Evolutionary conservation across 2,329 filamentous ascomycete genomes (phyloP).

Genomic region (Lizonia empirigonia): DNA sequence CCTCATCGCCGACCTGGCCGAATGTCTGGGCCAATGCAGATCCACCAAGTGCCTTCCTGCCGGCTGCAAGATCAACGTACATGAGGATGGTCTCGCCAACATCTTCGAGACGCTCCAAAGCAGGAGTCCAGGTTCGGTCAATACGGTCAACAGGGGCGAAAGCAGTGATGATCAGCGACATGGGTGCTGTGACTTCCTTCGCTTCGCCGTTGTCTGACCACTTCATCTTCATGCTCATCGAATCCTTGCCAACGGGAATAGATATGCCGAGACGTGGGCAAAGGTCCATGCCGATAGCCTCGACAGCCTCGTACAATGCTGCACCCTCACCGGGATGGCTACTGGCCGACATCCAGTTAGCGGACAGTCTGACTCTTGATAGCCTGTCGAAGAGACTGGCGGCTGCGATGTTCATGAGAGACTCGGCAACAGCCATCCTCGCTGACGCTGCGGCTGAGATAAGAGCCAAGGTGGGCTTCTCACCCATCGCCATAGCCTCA

Average conservation of each 20-base stretch:
- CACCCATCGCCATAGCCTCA: slow-evolving; percentile 98
- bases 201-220: slow-evolving; percentile 71
- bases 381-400: slow-evolving; percentile 75
- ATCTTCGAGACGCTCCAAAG: slow-evolving; percentile 80
- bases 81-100: slow-evolving; percentile 87
- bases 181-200: slow-evolving; percentile 88
- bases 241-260: slow-evolving; percentile 97
- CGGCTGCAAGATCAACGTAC: slow-evolving; percentile 86
- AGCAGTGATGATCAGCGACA: slow-evolving; percentile 89
- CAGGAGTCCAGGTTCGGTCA: slow-evolving; percentile 89
- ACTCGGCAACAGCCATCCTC: slow-evolving; percentile 94
- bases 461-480: slow-evolving; percentile 85
- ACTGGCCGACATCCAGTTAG: slow-evolving; percentile 99
- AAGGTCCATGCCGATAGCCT: slow-evolving; percentile 89
- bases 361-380: slow-evolving; percentile 82
- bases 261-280: slow-evolving; percentile 89
- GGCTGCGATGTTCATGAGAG: slow-evolving; percentile 89
- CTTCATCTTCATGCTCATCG: slow-evolving; percentile 97
- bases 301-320: slow-evolving; percentile 88
- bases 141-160: slow-evolving; percentile 85
- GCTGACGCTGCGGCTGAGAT: slow-evolving; percentile 90
- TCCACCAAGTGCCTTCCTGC: slow-evolving; percentile 82
- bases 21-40: slow-evolving; percentile 91
- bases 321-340: slow-evolving; percentile 91
- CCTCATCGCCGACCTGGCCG: slow-evolving; percentile 80